Evolutionary conservation across 2,329 filamentous ascomycete genomes (phyloP), one percentile per base, ranked within the genome.

Genomic region (Colletotrichum melonis): DNA sequence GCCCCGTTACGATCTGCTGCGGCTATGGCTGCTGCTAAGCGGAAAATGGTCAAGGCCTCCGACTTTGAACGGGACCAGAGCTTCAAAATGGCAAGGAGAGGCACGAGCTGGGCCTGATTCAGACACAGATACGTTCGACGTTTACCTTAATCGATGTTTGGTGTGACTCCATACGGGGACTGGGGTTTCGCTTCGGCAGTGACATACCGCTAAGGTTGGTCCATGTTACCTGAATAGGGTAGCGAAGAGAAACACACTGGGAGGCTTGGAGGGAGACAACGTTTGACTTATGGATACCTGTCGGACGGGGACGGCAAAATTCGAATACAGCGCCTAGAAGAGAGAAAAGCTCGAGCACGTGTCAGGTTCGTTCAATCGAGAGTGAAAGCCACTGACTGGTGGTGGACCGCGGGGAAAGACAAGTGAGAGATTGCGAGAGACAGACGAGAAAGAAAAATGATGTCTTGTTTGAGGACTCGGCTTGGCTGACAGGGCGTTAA

Each of bases 341-440:
- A 1, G 16, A 46, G 5, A 42, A 46, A 2, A 22, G 60, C 26
- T 35, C 38, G 32, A 26, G 55, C 59, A 38, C 52, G 56, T 70
- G 60, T 73, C 70, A 73, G 46, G 67, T 65, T 70, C 70, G 16
- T 64, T 73, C 67, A 60, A 70, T 32, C 32, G 32, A 46, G 54
- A 11, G 6, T 9, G 14, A 63, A 30, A 22, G 22, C 22, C 38
- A 28, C 7, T 59, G 26, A 30, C 54, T 59, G 68, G 42, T n/a
- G 8, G 24, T 19, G 46, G 22, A 32, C 46, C 24, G 59, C 11
- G 16, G 35, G 49, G 16, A 26, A 16, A 52, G 28, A 35, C 12
- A 46, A n/a, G 42, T n/a, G 42, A 46, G 42, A 46, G 42, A 46
- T 46, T 46, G 42, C 42, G 42, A 46, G 42, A 46, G 42, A 46